Evolutionary conservation across 768 basidiomycete species (phyloP), one percentile per base, ranked within the genome.

Genomic region (Russula sp.): DNA sequence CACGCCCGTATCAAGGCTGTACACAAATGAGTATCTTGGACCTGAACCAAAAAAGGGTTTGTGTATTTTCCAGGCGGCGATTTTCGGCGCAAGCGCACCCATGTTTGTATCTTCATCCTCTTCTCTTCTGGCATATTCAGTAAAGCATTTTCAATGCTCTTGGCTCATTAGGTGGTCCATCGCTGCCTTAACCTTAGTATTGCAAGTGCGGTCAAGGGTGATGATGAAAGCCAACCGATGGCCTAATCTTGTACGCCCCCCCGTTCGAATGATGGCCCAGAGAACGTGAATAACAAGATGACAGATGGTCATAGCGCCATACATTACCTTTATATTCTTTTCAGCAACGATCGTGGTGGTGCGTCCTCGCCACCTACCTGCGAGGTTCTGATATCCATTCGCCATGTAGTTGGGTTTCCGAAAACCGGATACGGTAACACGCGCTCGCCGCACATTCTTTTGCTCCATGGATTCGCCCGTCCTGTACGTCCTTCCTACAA

Each of bases 11-110:
- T 44, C 42, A 51, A 65, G 64, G 9, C 27, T 65, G 9, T 65
- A 65, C 27, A 14, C 60, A 37, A 37, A 62, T 39, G 35, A 65
- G 34, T 65, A 61, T 37, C 31, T 44, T 35, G 64, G 64, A 4
- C 64, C 64, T 3, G 59, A 61, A 52, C 64, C 64, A 37, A 52
- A 42, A 4, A 61, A 49, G 22, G 18, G 2, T 14, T 34, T 63
- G 37, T 63, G 56, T 51, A 27, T 62, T 32, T 16, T 63, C 31
- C 64, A 63, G 49, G 64, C 64, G 7, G 64, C 64, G 13, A 37
- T 22, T 7, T 55, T 64, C 35, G 64, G 61, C 45, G 56, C 55
- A 27, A 20, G 44, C 14, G 55, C 44, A 31, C 61, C 61, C 6
- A 65, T 54, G 61, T 65, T n/a, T 13, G 44, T 51, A 35, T 34